Base-by-base conservation (phyloP, 2,329 filamentous ascomycete species). In the Fusarium sp. region DNA sequence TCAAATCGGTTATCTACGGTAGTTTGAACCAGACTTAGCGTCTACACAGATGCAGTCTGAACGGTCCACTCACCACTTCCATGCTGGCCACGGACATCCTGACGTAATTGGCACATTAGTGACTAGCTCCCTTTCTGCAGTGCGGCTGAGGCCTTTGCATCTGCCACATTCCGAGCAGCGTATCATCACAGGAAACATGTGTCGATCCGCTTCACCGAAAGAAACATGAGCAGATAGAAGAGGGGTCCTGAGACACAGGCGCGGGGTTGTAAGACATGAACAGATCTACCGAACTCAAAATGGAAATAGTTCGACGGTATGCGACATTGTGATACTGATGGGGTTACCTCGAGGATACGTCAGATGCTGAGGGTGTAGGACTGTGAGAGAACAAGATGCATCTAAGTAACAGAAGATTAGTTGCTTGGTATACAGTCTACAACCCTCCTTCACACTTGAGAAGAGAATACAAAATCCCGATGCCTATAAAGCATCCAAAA, bases 261-360 rank as follows among this genome's bases (percentile, higher is more conserved):
- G 39, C 24, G 39, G 49, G 54, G 54, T 39, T 56, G 19, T 39
- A n/a, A 45, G 24, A 57, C 54, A 39, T n/a, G 3, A 14, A 45
- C 14, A 21, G 19, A 32, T 20, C 15, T 26, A 39, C 39, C 54
- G 39, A 28, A 24, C 6, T 2, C 0, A 3, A 32, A 34, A 21
- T 8, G 14, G 1, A n/a, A 6, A 56, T 32, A 32, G 6, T 32
- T 14, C 14, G 28, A 32, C 14, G 7, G 14, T 7, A 7, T 15
- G 14, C 14, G 6, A 32, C 3, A 15, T 7, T 15, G 28, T 32
- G 28, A 2, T 7, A 32, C 28, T 32, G 12, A 32, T 2, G 15
- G 6, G 12, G 28, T 32, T 32, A 7, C 28, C 14, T 15, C 28
- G 10, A 14, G 28, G 28, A 7, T 15, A 32, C 14, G 28, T 32